phyloP scores from a whole-genome alignment of 2,329 filamentous ascomycete species.

The Hypoxylon sp. region DNA sequence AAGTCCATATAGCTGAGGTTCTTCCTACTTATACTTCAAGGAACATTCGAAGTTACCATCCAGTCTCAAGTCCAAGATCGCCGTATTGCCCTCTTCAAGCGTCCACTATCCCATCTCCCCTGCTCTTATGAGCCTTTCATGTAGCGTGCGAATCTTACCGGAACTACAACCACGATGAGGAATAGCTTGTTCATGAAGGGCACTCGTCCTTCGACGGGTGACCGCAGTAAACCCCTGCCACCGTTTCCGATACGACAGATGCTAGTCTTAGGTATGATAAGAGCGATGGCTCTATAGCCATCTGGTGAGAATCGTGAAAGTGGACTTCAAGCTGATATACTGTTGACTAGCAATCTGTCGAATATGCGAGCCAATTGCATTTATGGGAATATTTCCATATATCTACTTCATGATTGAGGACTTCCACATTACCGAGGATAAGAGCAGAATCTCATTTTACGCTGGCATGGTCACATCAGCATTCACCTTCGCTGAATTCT shows the following conservation, averaged over 20 bases:
- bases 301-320: conserved; percentile 15
- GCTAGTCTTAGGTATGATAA: conserved; percentile 56
- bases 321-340: conserved; percentile 32
- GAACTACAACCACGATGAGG: conserved; percentile 45
- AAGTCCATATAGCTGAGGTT: conserved; percentile 9
- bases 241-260: conserved; percentile 58
- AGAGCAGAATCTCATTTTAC: conserved; percentile 88
- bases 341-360: conserved; percentile 80
- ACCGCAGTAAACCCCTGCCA: conserved; percentile 43
- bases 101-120: conserved; percentile 8
- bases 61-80: conserved; percentile 15
- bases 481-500: conserved; percentile 96
- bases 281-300: conserved; percentile 8
- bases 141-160: conserved; percentile 34
- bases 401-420: conserved; percentile 98
- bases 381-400: conserved; percentile 99
- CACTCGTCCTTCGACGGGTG: conserved; percentile 39
- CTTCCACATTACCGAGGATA: conserved; percentile 85
- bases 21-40: conserved; percentile 15
- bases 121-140: conserved; percentile 38
- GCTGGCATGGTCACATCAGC: conserved; percentile 96
- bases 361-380: conserved; percentile 98
- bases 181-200: conserved; percentile 47
- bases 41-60: conserved; percentile 14
- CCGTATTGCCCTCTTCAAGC: conserved; percentile 23